Conservation (phyloP, 306 rosid species). For the Aeschynomene evenia region DNA sequence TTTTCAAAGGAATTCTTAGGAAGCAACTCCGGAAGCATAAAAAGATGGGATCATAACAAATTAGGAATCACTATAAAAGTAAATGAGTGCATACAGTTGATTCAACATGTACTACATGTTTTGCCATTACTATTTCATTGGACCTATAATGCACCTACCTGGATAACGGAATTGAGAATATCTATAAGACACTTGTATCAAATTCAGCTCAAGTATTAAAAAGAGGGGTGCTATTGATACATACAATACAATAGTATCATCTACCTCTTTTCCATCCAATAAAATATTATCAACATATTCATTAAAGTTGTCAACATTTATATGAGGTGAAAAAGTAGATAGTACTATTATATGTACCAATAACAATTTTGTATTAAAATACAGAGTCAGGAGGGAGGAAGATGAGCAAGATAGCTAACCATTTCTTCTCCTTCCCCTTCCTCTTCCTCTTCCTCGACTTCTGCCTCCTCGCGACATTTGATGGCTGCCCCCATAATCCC, state of each 20-base stretch:
- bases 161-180: background rate
- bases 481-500: slow-evolving; percentile 39
- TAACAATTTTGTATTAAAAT: no score
- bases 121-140: background rate
- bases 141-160: background rate
- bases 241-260: background rate
- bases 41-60: background rate
- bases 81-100: background rate
- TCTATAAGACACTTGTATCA: background rate
- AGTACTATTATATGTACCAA: no score
- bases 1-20: no score
- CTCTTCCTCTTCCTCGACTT: slow-evolving; percentile 45
- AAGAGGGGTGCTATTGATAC: background rate
- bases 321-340: no score
- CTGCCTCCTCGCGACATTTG: slow-evolving; percentile 48
- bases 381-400: background rate
- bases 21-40: no score
- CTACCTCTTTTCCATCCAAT: no score
- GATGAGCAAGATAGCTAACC: slow-evolving; percentile 8
- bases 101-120: background rate
- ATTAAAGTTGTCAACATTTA: no score
- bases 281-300: no score
- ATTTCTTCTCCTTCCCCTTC: slow-evolving; percentile 34
- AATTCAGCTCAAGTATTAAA: background rate
- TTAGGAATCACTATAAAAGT: background rate